A percentile compares a stretch with the other conserved stretches of the same genome.
These are phyloP conservation scores for Teratosphaeria destructans DNA, from an alignment of 2,329 filamentous ascomycete species.

Conservation along the genomic window DNA sequence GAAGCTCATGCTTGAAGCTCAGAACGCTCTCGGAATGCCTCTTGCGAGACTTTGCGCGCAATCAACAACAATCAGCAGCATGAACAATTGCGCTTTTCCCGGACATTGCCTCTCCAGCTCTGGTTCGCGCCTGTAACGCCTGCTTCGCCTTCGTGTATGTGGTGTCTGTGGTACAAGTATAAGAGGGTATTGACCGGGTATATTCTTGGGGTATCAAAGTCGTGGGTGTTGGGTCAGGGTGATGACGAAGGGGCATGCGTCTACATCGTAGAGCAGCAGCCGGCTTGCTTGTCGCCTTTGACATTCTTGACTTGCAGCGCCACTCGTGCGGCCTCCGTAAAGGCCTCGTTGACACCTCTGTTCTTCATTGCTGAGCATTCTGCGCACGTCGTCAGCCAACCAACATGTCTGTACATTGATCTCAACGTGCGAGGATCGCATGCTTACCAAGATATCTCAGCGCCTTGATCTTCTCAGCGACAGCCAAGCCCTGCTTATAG, in stretches of 20 bases:
- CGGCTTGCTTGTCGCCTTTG: constrained; percentile 36
- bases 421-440: neutral
- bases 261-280: constrained; percentile 36
- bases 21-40: neutral
- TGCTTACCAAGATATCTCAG: constrained; percentile 71
- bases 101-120: neutral
- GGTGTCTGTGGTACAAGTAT: neutral
- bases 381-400: constrained; percentile 21
- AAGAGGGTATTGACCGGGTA: neutral
- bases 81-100: neutral
- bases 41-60: too few species aligned
- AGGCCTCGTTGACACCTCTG: constrained; percentile 94
- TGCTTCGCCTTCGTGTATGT: neutral
- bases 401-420: neutral
- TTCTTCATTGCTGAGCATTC: constrained; percentile 99
- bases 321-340: constrained; percentile 92
- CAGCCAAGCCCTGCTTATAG: constrained; percentile 84
- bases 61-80: neutral
- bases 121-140: neutral
- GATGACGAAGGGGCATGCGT: neutral
- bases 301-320: constrained; percentile 53
- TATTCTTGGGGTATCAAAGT: neutral
- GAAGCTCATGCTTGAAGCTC: neutral
- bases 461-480: constrained; percentile 83
- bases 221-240: neutral